Base-by-base conservation (phyloP, 768 basidiomycete species). In the Crepidotus variabilis region DNA sequence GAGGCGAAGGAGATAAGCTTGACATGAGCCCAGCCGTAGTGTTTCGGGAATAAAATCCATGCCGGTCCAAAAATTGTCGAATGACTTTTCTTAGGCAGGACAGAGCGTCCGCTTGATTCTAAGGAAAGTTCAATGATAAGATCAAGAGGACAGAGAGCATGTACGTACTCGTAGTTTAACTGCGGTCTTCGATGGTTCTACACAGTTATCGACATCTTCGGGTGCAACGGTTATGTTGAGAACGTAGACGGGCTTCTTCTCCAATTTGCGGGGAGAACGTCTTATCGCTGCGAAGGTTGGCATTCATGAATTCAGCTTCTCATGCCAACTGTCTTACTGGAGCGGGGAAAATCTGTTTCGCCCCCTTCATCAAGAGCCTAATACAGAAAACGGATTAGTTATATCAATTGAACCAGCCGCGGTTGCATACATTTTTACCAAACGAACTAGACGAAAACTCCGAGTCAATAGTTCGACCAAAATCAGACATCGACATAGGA, bases 231-330 rank as follows among this genome's bases (percentile, higher is more conserved):
- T 77, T 57, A 98, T 65, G 65, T 91, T 86, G 48, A 98, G 74
- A 47, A 94, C 87, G 67, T 90, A 98, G 57, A 94, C 83, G 4
- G 94, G 86, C 67, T 83, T 83, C 69, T 85, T 86, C 65, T 93
- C 92, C 21, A 73, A 69, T 71, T 90, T 93, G 39, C 88, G 84
- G 32, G 93, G 90, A 33, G 93, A 89, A 33, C 88, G 79, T 57
- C 90, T 83, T 46, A 65, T 65, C 50, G 72, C 89, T 90, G 55
- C 35, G 52, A 57, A 50, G 46, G 48, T 52, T 63, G 51, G 50
- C 24, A 61, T 55, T 56, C 59, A 61, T 54, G 54, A 47, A 52
- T 60, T 21, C 52, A 22, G 14, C 21, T 14, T 28, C 32, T 52
- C 9, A 50, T 39, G 45, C 13, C 49, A 54, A 33, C 28, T 48